Evolutionary conservation across 2,329 filamentous ascomycete species (phyloP).

Genomic region (Pseudogymnoascus sp.): DNA sequence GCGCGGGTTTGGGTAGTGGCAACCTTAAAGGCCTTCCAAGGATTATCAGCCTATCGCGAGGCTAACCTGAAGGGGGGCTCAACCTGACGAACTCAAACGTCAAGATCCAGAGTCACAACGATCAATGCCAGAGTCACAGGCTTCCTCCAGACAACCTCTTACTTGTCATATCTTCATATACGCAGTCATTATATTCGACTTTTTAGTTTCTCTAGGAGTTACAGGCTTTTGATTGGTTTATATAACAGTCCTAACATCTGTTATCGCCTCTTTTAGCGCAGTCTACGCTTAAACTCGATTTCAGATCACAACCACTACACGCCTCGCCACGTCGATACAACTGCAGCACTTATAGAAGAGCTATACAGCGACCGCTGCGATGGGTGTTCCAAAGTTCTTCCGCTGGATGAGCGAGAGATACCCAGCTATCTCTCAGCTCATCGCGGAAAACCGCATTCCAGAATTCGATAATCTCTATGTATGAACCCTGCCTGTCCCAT

Average conservation of each 20-base stretch:
- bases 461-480: slow-evolving; percentile 97
- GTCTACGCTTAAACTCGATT: background rate
- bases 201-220: slow-evolving; percentile 4
- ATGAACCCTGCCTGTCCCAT: slow-evolving; percentile 26
- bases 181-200: slow-evolving; percentile 1
- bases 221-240: slow-evolving; percentile 2
- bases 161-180: background rate
- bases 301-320: background rate
- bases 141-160: slow-evolving; percentile 4
- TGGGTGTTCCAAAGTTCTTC: slow-evolving; percentile 47
- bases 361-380: slow-evolving; percentile 12
- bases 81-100: slow-evolving; percentile 6
- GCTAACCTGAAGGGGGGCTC: slow-evolving; percentile 1
- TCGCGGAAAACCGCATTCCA: slow-evolving; percentile 96
- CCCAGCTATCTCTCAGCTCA: slow-evolving; percentile 95
- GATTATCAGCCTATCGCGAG: slow-evolving; percentile 7
- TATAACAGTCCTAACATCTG: slow-evolving; percentile 4
- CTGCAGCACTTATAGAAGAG: slow-evolving; percentile 2
- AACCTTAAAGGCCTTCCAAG: slow-evolving; percentile 8
- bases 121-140: slow-evolving; percentile 3
- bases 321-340: background rate
- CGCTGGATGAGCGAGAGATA: slow-evolving; percentile 99
- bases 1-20: slow-evolving; percentile 5
- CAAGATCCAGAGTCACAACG: background rate
- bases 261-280: slow-evolving; percentile 5